A percentile compares a stretch with the other conserved stretches of the same genome.
Evolutionary conservation across 768 basidiomycete species (phyloP).

Genomic region (Lactarius quietus): DNA sequence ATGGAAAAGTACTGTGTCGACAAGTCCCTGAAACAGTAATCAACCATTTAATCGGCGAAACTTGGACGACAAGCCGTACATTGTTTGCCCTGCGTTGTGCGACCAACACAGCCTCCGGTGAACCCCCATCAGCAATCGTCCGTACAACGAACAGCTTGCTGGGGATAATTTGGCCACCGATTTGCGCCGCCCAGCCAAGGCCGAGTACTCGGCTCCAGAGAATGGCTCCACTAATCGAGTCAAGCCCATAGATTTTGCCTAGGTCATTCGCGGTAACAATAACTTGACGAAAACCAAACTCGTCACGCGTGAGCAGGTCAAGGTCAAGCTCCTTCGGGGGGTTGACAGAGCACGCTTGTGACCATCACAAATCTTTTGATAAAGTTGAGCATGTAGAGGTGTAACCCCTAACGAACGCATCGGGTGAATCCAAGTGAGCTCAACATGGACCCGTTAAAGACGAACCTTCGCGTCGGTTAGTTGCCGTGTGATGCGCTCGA

Average conservation of each 20-base stretch:
- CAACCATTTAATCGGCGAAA: slow-evolving; percentile 6
- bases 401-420: slow-evolving; percentile 52
- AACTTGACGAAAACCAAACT: slow-evolving; percentile 85
- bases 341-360: slow-evolving; percentile 35
- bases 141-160: slow-evolving; percentile 57
- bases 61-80: slow-evolving; percentile 36
- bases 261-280: slow-evolving; percentile 65
- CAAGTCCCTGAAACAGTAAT: slow-evolving; percentile 42
- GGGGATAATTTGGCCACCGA: slow-evolving; percentile 56
- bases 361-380: slow-evolving; percentile 64
- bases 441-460: background rate
- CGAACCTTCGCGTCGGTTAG: slow-evolving; percentile 55
- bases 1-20: slow-evolving; percentile 74
- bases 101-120: slow-evolving; percentile 59
- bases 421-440: background rate
- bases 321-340: slow-evolving; percentile 33
- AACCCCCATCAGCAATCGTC: slow-evolving; percentile 42
- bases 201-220: slow-evolving; percentile 81
- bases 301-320: slow-evolving; percentile 55
- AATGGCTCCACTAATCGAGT: slow-evolving; percentile 71
- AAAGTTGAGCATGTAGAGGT: slow-evolving; percentile 64
- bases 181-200: slow-evolving; percentile 57
- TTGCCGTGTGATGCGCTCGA: slow-evolving; percentile 52
- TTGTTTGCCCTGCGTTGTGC: slow-evolving; percentile 60
- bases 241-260: slow-evolving; percentile 80